Percentiles rank a stretch among this genome's conserved stretches.
Evolutionary conservation across 2,329 filamentous ascomycete genomes (phyloP).

Genomic region (Penicillium sp.): DNA sequence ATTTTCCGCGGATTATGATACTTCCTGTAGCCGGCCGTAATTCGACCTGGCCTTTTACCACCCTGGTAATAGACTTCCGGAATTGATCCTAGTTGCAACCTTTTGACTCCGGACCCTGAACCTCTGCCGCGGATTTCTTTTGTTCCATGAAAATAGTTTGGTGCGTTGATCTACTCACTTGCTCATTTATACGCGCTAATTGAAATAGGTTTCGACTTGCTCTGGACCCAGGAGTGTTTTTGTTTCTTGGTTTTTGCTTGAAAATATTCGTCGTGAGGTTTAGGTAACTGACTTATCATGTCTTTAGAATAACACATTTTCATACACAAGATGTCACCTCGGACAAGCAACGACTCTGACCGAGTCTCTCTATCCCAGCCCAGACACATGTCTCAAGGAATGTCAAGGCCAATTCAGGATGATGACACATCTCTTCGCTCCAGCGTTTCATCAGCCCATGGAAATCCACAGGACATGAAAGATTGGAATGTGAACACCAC

Average conservation of each 20-base stretch:
- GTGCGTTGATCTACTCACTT: slow-evolving; percentile 10
- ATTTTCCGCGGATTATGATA: background rate
- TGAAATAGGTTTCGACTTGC: slow-evolving; percentile 6
- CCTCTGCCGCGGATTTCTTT: slow-evolving; percentile 6
- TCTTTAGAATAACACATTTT: slow-evolving; percentile 25
- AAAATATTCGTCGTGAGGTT: slow-evolving; percentile 13
- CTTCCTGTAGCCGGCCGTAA: too few relatives aligned
- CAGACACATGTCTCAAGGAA: slow-evolving; percentile 36
- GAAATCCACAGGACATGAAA: slow-evolving; percentile 34
- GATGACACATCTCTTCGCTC: slow-evolving; percentile 43
- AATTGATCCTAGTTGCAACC: slow-evolving; percentile 2
- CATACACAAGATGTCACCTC: slow-evolving; percentile 35
- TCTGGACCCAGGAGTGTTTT: slow-evolving; percentile 18
- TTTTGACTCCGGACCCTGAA: slow-evolving; percentile 9
- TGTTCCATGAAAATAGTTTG: slow-evolving; percentile 5
- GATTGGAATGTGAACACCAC: slow-evolving; percentile 37
- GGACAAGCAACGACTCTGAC: slow-evolving; percentile 35
- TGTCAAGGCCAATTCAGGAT: slow-evolving; percentile 38
- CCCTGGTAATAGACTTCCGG: slow-evolving; percentile 3
- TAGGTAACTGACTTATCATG: slow-evolving; percentile 31
- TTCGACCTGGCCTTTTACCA: background rate
- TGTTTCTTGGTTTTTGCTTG: slow-evolving; percentile 6
- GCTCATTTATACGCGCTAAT: slow-evolving; percentile 7
- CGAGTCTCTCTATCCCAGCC: slow-evolving; percentile 35
- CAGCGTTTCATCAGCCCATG: slow-evolving; percentile 32